Conservation (phyloP, 2,329 filamentous ascomycete genomes). For the Fusarium bulbicola region DNA sequence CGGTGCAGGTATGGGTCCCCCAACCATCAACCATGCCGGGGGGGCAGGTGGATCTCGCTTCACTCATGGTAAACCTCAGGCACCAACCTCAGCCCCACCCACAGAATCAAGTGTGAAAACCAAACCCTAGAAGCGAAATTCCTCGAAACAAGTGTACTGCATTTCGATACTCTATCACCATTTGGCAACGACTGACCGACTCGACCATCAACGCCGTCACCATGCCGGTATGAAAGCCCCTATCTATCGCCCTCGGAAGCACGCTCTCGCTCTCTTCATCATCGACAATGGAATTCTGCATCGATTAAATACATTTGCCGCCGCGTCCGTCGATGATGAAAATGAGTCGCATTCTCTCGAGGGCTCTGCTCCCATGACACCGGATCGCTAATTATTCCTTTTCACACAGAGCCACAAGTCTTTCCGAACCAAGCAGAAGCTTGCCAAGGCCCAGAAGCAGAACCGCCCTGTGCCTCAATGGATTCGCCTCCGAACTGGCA, state of each 20-base stretch:
- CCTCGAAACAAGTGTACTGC: neutral
- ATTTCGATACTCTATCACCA: slow-evolving; percentile 45
- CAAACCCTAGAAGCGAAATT: slow-evolving; percentile 46
- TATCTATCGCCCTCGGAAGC: neutral
- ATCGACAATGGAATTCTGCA: slow-evolving; percentile 13
- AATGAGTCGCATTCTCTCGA: slow-evolving; percentile 7
- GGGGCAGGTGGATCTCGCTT: neutral
- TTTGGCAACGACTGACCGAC: slow-evolving; percentile 46
- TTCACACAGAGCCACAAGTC: slow-evolving; percentile 91
- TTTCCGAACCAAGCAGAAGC: slow-evolving; percentile 99
- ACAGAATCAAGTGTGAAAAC: slow-evolving; percentile 50
- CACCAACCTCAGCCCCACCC: slow-evolving; percentile 19
- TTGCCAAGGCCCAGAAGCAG: slow-evolving; percentile 99
- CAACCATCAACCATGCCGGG: neutral
- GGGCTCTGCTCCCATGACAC: slow-evolving; percentile 12
- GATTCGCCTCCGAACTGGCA: slow-evolving; percentile 97
- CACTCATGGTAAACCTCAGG: slow-evolving; percentile 21
- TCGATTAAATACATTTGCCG: slow-evolving; percentile 7
- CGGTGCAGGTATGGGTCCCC: no score
- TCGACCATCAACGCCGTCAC: slow-evolving; percentile 53
- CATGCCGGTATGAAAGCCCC: slow-evolving; percentile 52
- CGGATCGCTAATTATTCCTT: slow-evolving; percentile 39
- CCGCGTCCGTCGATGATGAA: slow-evolving; percentile 15
- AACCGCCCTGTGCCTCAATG: slow-evolving; percentile 99
- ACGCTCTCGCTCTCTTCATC: slow-evolving; percentile 16